Percentiles rank a stretch among this genome's conserved stretches.
Conservation (phyloP, 768 basidiomycete genomes). For the Obba rivulosa region DNA sequence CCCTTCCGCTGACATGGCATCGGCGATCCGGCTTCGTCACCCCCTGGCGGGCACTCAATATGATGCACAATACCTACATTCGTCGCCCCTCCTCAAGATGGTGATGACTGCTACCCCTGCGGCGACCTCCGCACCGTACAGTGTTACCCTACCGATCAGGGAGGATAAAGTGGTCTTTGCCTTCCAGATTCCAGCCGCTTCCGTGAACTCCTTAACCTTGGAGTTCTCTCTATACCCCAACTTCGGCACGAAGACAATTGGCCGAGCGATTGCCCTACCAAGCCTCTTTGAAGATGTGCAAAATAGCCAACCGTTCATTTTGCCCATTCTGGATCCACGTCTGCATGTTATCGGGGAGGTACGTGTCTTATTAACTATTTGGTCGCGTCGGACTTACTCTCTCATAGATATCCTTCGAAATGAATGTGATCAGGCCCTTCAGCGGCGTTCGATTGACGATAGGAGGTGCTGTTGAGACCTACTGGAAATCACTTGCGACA, state of each 20-base stretch:
- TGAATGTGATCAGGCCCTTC: constrained; percentile 84
- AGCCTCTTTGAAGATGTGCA: constrained; percentile 57
- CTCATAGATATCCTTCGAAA: constrained; percentile 77
- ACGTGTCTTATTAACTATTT: constrained; percentile 16
- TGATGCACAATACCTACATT: constrained; percentile 60
- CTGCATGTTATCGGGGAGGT: constrained; percentile 94
- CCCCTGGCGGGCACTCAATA: constrained; percentile 67
- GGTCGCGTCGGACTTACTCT: not conserved
- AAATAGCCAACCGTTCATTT: constrained; percentile 47
- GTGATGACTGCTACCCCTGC: constrained; percentile 90
- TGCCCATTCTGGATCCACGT: constrained; percentile 89
- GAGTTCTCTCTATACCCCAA: constrained; percentile 96
- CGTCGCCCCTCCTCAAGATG: constrained; percentile 84
- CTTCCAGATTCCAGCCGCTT: constrained; percentile 67
- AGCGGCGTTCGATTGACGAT: constrained; percentile 90
- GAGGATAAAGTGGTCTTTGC: constrained; percentile 69
- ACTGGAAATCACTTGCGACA: constrained; percentile 87
- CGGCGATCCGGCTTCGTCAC: constrained; percentile 63
- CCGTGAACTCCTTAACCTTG: constrained; percentile 65
- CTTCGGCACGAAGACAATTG: constrained; percentile 95
- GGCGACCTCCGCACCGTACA: constrained; percentile 83
- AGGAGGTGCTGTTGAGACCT: constrained; percentile 93
- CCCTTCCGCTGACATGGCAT: constrained; percentile 31
- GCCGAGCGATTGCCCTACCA: constrained; percentile 83
- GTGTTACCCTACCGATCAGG: constrained; percentile 77